Percentiles rank a stretch among this genome's conserved stretches.
Evolutionary conservation across 129 eudicot genomes (phyloP).

Genomic region (Flaveria bidentis): DNA sequence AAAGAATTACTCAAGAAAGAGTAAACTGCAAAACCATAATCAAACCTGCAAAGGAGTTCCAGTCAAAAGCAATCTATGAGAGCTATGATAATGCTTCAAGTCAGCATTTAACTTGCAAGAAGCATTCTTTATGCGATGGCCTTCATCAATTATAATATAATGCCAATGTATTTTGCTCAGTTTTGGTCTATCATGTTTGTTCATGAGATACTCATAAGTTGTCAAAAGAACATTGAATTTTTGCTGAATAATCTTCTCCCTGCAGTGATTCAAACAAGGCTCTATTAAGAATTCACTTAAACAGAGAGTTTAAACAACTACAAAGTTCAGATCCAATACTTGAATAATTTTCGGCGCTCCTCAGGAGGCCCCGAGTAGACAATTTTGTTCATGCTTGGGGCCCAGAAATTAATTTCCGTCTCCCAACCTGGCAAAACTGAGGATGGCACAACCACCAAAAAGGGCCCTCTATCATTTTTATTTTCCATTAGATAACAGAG

Average conservation of each 20-base stretch:
- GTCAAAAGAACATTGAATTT: constrained; percentile 96
- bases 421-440: constrained; percentile 98
- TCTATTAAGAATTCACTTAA: constrained; percentile 2
- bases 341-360: constrained; percentile 85
- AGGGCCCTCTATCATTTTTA: constrained; percentile 96
- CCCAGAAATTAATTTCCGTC: constrained; percentile 87
- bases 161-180: constrained; percentile 94
- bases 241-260: constrained; percentile 89
- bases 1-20: constrained; percentile 5
- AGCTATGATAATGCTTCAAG: constrained; percentile 84
- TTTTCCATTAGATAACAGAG: constrained; percentile 95
- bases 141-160: constrained; percentile 95
- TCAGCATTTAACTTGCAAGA: constrained; percentile 99
- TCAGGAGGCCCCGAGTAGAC: constrained; percentile 96
- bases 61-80: constrained; percentile 90
- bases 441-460: constrained; percentile 96
- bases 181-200: constrained; percentile 98
- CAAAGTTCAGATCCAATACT: constrained; percentile 49
- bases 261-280: constrained; percentile 43
- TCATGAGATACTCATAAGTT: constrained; percentile 97
- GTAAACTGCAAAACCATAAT: constrained; percentile 7
- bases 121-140: constrained; percentile 99
- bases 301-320: neutral
- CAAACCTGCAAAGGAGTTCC: constrained; percentile 96
- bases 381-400: constrained; percentile 84